Percentiles rank a stretch among this genome's conserved stretches.
phyloP scores from a whole-genome alignment of 192 early-diverging fungal genomes.

The Podila verticillata region DNA sequence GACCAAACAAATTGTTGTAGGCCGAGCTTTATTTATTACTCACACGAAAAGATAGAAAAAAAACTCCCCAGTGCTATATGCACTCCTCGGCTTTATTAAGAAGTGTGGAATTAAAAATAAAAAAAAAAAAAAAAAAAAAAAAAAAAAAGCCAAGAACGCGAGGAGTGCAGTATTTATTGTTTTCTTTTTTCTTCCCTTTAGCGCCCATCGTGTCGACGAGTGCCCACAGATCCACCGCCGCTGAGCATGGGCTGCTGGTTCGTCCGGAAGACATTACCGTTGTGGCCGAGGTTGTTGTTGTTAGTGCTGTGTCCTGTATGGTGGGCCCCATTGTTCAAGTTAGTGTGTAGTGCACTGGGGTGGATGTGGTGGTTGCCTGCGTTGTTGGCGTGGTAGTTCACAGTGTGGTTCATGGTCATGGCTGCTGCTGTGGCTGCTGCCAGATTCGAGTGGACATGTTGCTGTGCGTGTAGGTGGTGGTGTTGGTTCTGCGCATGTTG shows the following conservation, averaged over 20 bases:
- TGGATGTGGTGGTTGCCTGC: background rate
- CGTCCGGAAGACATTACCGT: background rate
- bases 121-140: background rate
- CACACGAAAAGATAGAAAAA: too few species aligned
- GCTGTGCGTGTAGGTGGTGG: slow-evolving; percentile 7
- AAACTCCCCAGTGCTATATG: too few species aligned
- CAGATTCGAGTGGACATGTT: background rate
- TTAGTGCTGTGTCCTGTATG: background rate
- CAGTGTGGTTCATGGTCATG: background rate
- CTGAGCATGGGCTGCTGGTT: slow-evolving; percentile 15
- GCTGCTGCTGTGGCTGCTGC: background rate
- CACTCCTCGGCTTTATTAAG: too few species aligned
- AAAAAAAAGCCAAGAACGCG: slow-evolving; percentile 1
- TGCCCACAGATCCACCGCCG: slow-evolving; percentile 2
- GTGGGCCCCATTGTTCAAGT: background rate
- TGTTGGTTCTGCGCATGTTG: slow-evolving; percentile 12
- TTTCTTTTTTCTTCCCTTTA: background rate
- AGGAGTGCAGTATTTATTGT: background rate
- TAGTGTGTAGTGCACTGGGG: background rate
- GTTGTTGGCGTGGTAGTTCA: background rate
- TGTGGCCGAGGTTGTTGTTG: too few species aligned
- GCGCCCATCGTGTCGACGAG: background rate
- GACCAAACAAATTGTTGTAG: too few species aligned
- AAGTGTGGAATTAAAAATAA: background rate
- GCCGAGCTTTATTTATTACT: too few species aligned